Evolutionary conservation across 2,329 filamentous ascomycete genomes (phyloP).

Genomic region (Gremmenia infestans): DNA sequence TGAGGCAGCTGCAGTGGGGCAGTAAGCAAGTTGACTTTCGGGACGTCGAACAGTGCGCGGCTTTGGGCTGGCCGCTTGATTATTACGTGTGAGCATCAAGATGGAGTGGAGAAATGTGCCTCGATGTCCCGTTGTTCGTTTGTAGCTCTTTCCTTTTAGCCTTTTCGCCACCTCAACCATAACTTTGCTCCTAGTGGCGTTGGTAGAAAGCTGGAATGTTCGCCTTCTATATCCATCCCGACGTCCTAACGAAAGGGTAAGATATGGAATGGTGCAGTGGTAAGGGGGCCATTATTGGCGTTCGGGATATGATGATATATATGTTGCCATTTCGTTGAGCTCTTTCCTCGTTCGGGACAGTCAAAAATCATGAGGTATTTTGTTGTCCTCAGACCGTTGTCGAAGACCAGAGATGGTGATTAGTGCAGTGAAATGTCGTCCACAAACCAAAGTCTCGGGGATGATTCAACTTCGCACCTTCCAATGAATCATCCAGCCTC

Average conservation of each 20-base stretch:
- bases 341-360: not conserved
- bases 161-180: not conserved
- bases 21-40: slow-evolving; percentile 16
- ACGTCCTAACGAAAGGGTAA: too few relatives aligned
- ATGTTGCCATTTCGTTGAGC: not conserved
- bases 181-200: not conserved
- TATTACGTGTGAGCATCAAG: slow-evolving; percentile 9
- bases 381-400: too few relatives aligned
- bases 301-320: not conserved
- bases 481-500: too few relatives aligned
- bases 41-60: slow-evolving; percentile 20
- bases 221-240: too few relatives aligned
- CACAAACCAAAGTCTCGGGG: too few relatives aligned
- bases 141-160: not conserved
- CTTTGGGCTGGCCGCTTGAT: slow-evolving; percentile 16
- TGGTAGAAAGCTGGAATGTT: not conserved
- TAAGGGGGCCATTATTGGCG: too few relatives aligned
- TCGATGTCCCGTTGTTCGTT: not conserved
- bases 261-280: too few relatives aligned
- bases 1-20: slow-evolving; percentile 21
- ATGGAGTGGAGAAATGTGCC: not conserved
- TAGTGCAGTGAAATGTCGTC: too few relatives aligned
- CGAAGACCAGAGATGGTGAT: too few relatives aligned
- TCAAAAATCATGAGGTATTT: not conserved
- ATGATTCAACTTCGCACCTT: too few relatives aligned